Evolutionary conservation across 2,329 filamentous ascomycete species (phyloP), one percentile per base, ranked within the genome.

Genomic region (Sclerotinia nivalis): DNA sequence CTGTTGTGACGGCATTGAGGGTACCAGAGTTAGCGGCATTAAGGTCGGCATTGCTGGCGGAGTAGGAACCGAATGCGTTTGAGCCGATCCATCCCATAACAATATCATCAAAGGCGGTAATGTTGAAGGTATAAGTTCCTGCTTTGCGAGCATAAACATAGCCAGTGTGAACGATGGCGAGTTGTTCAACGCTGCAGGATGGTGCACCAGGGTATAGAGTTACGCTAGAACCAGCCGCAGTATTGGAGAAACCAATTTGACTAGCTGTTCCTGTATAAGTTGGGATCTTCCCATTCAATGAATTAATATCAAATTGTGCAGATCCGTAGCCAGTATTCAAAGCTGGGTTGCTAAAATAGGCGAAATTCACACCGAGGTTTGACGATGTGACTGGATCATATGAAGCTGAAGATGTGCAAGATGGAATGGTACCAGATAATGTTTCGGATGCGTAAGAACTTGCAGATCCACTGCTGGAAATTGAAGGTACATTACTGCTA

Each of bases 21-120:
- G n/a, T 43, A 9, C 22, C 22, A 9, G 12, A 43, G 34, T n/a
- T n/a, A 10, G 56, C 56, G 10, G 56, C 34, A 25, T 15, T 13
- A 43, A 59, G 34, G 13, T 59, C 56, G 13, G 56, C 34, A 43
- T 59, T 55, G 5, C 25, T 59, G 37, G 56, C 10, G 6, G 31
- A 37, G 56, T 43, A 59, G 2, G 56, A 22, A n/a, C 4, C 6
- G 18, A 40, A 59, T 6, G 56, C 56, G 22, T 59, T 43, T 12
- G 56, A 43, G 10, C 56, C 56, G 12, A 59, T 59, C 56, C 56
- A 59, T 40, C 56, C 56, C 31, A 59, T 37, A n/a, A 59, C 56
- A 59, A 59, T 37, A 15, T 59, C 34, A 13, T 59, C 34, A 25
- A 20, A 37, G 9, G 20, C 10, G 18, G 31, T 59, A 10, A 59